Conservation (phyloP, 2,329 filamentous ascomycete genomes). For the Thyridium curvatum region DNA sequence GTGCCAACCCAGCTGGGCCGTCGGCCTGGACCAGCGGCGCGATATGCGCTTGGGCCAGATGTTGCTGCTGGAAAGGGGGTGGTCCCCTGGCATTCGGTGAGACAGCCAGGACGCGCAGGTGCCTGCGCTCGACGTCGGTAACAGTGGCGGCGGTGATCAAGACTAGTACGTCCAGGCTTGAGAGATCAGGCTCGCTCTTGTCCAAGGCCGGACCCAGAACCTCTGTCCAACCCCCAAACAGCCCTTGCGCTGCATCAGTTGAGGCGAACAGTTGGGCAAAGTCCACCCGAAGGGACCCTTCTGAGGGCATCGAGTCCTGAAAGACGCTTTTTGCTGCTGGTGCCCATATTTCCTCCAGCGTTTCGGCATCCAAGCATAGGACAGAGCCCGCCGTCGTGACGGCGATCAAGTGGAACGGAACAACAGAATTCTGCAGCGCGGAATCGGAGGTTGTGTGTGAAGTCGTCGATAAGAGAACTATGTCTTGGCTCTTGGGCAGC, state of each 20-base stretch:
- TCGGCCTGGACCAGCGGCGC: not conserved
- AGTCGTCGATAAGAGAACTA: slow-evolving; percentile 36
- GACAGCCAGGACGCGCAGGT: slow-evolving; percentile 27
- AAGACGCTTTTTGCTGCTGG: slow-evolving; percentile 34
- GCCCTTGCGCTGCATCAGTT: slow-evolving; percentile 43
- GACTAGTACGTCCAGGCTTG: slow-evolving; percentile 47
- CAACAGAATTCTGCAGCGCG: not conserved
- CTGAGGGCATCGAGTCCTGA: slow-evolving; percentile 29
- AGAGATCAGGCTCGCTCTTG: slow-evolving; percentile 32
- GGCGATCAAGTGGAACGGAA: slow-evolving; percentile 38
- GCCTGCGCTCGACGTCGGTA: slow-evolving; percentile 15
- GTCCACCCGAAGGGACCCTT: slow-evolving; percentile 36
- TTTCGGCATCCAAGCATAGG: slow-evolving; percentile 53
- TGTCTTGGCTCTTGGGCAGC: slow-evolving; percentile 30
- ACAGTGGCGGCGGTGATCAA: slow-evolving; percentile 35
- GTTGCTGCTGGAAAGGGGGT: slow-evolving; percentile 4
- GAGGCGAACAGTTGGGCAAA: slow-evolving; percentile 38
- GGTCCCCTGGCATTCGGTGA: not conserved
- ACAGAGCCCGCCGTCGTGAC: slow-evolving; percentile 57
- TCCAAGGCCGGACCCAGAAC: slow-evolving; percentile 44
- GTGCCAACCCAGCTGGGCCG: too few relatives aligned
- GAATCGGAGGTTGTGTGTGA: slow-evolving; percentile 11
- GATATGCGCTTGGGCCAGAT: slow-evolving; percentile 5
- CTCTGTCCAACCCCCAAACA: slow-evolving; percentile 50
- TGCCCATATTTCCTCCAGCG: slow-evolving; percentile 39